Evolutionary conservation across 805 yeast genomes (phyloP).

Genomic region (Saccharomycopsis capsularis): DNA sequence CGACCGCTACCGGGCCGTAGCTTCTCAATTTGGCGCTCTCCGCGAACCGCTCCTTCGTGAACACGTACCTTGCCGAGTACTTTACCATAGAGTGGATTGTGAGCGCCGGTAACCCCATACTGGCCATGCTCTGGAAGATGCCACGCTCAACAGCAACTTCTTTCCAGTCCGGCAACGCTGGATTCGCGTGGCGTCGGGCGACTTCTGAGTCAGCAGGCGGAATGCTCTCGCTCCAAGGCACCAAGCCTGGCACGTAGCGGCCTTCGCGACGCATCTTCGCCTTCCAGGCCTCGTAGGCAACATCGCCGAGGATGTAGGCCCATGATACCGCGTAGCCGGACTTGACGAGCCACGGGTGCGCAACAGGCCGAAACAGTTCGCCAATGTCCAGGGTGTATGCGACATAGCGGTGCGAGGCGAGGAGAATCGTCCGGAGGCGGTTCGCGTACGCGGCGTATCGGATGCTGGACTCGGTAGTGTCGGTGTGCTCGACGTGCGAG

Average conservation of each 20-base stretch:
- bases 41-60: conserved; percentile 39
- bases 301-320: conserved; percentile 72
- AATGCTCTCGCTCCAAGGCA: conserved; percentile 59
- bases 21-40: conserved; percentile 40
- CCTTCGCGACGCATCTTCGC: conserved; percentile 62
- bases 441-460: conserved; percentile 83
- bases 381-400: conserved; percentile 87
- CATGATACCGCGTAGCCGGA: conserved; percentile 69
- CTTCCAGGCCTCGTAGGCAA: conserved; percentile 65
- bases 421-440: conserved; percentile 59
- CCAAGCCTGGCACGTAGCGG: conserved; percentile 47
- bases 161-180: conserved; percentile 58
- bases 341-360: conserved; percentile 58
- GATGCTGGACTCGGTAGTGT: conserved; percentile 41
- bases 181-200: conserved; percentile 29
- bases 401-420: conserved; percentile 72
- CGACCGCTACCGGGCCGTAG: conserved; percentile 75
- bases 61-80: conserved; percentile 54
- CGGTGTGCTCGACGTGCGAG: conserved; percentile 21
- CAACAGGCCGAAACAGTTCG: conserved; percentile 79
- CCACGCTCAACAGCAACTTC: conserved; percentile 61
- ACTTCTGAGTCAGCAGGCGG: conserved; percentile 32
- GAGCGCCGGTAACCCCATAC: conserved; percentile 83
- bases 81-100: conserved; percentile 74
- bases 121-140: conserved; percentile 73